Evolutionary conservation across 805 yeast genomes (phyloP).

Genomic region (Pichia californica): DNA sequence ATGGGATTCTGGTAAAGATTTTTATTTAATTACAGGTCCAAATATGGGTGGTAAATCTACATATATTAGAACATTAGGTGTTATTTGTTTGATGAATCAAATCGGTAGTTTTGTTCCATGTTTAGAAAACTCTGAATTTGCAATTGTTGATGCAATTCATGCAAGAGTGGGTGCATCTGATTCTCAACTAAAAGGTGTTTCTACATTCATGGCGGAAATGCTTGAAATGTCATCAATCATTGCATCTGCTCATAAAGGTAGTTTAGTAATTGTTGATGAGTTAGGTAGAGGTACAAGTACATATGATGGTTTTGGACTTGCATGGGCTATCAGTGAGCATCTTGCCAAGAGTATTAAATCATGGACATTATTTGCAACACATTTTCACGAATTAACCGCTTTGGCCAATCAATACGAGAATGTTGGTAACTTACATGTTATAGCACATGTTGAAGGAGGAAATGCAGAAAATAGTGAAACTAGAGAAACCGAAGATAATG

Average conservation of each 20-base stretch:
- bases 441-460: conserved; percentile 70
- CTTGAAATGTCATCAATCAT: conserved; percentile 85
- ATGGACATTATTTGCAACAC: conserved; percentile 91
- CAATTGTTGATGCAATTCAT: conserved; percentile 83
- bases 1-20: conserved; percentile 43
- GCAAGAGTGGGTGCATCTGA: conserved; percentile 99
- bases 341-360: conserved; percentile 65
- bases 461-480: conserved; percentile 19
- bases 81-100: conserved; percentile 79
- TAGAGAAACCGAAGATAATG: conserved; percentile 48
- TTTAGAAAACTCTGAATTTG: conserved; percentile 61
- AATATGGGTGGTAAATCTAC: conserved; percentile 98
- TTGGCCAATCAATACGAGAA: conserved; percentile 55
- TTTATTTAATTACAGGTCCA: conserved; percentile 88
- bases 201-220: conserved; percentile 97
- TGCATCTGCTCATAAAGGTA: conserved; percentile 68
- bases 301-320: conserved; percentile 95
- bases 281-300: conserved; percentile 93
- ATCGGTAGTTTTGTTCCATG: conserved; percentile 88
- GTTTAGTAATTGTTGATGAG: conserved; percentile 87
- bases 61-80: conserved; percentile 84
- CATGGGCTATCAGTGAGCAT: conserved; percentile 92
- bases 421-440: conserved; percentile 84
- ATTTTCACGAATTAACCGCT: conserved; percentile 91
- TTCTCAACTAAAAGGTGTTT: conserved; percentile 92